phyloP scores from a whole-genome alignment of 768 basidiomycete species.

The Lactarius indigo region DNA sequence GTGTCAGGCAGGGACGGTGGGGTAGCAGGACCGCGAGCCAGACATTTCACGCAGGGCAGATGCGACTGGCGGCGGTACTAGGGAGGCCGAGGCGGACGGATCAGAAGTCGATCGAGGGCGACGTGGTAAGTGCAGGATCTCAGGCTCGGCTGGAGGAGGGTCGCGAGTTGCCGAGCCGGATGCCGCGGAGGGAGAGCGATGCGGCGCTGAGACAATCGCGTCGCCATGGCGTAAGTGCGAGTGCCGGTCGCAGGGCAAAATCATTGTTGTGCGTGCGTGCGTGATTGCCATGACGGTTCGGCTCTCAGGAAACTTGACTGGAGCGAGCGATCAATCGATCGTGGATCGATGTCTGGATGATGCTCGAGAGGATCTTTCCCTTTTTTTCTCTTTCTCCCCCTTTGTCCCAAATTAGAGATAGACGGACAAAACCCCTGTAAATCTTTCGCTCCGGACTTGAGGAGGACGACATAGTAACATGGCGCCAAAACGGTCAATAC shows the following conservation, averaged over 20 bases:
- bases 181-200: constrained; percentile 22
- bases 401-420: neutral
- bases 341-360: neutral
- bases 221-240: constrained; percentile 2
- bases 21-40: too few relatives aligned
- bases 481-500: too few relatives aligned
- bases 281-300: neutral
- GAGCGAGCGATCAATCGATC: neutral
- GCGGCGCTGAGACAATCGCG: constrained; percentile 7
- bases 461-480: neutral
- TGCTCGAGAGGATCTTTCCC: neutral
- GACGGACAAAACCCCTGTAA: neutral
- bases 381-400: neutral
- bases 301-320: neutral
- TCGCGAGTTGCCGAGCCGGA: constrained; percentile 22
- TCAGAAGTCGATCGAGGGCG: neutral
- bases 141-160: constrained; percentile 29
- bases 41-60: constrained; percentile 76
- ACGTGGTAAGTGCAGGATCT: constrained; percentile 28
- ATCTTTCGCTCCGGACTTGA: neutral
- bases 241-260: neutral
- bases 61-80: constrained; percentile 44
- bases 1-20: too few relatives aligned
- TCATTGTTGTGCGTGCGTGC: neutral
- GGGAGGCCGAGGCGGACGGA: neutral